Percentiles rank a stretch among this genome's conserved stretches.
These are phyloP conservation scores for Pseudocercospora pini-densiflorae DNA, from an alignment of 2,329 filamentous ascomycete genomes.

Conservation along the genomic window DNA sequence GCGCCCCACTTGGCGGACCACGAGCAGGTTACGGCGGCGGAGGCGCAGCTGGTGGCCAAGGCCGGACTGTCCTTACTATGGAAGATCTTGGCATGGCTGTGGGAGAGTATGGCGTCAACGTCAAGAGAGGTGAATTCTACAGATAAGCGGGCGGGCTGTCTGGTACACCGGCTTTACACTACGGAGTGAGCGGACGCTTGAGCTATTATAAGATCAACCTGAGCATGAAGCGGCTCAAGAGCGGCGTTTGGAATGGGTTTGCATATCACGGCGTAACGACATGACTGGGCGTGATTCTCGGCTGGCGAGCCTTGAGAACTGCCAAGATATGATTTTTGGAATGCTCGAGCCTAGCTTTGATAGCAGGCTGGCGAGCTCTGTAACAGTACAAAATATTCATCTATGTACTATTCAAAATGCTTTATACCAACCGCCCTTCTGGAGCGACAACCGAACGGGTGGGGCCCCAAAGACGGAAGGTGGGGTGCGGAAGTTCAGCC, in stretches of 20 bases:
- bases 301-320: constrained; percentile 30
- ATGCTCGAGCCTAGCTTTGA: background rate
- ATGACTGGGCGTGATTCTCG: constrained; percentile 17
- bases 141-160: constrained; percentile 55
- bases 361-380: background rate
- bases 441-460: background rate
- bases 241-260: constrained; percentile 5
- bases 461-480: background rate
- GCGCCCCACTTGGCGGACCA: constrained; percentile 53
- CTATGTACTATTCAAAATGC: background rate
- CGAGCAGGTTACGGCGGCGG: constrained; percentile 69
- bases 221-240: background rate
- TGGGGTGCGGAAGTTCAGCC: background rate
- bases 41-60: constrained; percentile 85
- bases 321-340: background rate
- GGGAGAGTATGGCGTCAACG: constrained; percentile 95
- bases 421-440: background rate
- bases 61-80: constrained; percentile 95
- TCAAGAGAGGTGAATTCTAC: constrained; percentile 98
- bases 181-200: background rate
- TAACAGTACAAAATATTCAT: background rate
- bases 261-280: constrained; percentile 15
- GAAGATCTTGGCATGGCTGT: constrained; percentile 98
- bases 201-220: background rate
- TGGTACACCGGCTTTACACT: background rate